A percentile compares a stretch with the other conserved stretches of the same genome.
Conservation (phyloP, 352 stramenopile genomes). For the Heterotrichella gracilis region DNA sequence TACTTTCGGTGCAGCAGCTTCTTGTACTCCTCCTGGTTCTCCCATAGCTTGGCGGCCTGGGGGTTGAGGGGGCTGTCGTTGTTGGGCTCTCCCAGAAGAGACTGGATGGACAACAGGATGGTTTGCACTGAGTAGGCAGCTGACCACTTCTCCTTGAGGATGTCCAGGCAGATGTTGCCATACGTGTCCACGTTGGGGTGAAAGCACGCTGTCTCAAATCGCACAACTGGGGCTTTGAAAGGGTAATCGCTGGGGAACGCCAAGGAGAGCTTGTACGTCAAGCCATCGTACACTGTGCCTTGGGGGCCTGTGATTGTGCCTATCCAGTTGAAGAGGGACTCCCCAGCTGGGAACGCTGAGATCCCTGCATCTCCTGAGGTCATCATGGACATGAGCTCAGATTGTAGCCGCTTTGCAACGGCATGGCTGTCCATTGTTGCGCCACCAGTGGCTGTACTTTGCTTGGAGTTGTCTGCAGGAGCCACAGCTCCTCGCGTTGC, state of each 20-base stretch:
- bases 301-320: slow-evolving; percentile 21
- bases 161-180: slow-evolving; percentile 24
- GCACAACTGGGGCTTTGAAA: slow-evolving; percentile 20
- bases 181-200: slow-evolving; percentile 23
- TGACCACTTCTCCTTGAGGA: slow-evolving; percentile 23
- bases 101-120: slow-evolving; percentile 19
- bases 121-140: slow-evolving; percentile 21
- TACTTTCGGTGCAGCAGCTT: no score
- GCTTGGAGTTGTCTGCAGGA: no score
- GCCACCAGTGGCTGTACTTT: no score
- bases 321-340: slow-evolving; percentile 25
- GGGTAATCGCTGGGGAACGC: slow-evolving; percentile 22
- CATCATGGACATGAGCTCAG: no score
- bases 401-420: no score
- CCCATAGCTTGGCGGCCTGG: slow-evolving; percentile 20
- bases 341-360: slow-evolving; percentile 20
- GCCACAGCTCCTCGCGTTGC: no score
- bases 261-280: slow-evolving; percentile 22
- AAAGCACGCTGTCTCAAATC: slow-evolving; percentile 20
- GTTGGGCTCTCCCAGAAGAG: slow-evolving; percentile 19
- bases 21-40: slow-evolving; percentile 22
- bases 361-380: no score
- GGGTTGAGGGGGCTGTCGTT: slow-evolving; percentile 22
- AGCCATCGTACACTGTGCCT: slow-evolving; percentile 21
- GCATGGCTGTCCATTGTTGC: no score